Base-by-base conservation (phyloP, 306 rosid genomes). In the Citrullus amarus region DNA sequence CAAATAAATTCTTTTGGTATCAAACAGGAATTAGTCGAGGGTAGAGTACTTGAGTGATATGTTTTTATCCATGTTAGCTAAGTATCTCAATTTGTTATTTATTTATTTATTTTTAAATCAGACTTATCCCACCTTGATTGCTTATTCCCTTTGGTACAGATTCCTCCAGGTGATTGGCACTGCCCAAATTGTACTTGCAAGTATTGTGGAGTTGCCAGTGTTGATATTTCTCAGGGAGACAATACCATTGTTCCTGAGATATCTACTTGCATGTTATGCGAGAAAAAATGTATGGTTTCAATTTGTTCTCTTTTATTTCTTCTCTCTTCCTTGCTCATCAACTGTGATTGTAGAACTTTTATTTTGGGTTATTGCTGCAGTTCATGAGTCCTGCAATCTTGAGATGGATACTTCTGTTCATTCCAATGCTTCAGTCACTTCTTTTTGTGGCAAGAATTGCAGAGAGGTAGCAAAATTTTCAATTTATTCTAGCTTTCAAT, bases 131-230 rank as follows among this genome's bases (percentile, higher is more conserved):
- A 9, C 9, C 3, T 46, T 15, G 43, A 44, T 78, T 61, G 18
- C 30, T 30, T 60, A 8, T 77, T 60, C 55, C 30, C 55, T 43
- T 43, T 68, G 76, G 53, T 57, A 66, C 91, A 93, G 99, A 90
- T 87, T 82, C 98, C 99, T 32, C 87, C 88, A 1, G 99, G 97
- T 71, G 99, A 96, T 67, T 96, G 99, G 99, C 91, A 84, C 79
- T 96, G 99, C 81, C 94, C 96, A 74, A 93, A 96, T 81, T 96
- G 99, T 81, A 88, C 90, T 30, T 95, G 99, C 87, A 92, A 91
- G 84, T 85, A 82, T 83, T 95, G 99, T 86, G 93, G 91, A 78
- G 55, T 82, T 22, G 97, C 90, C 75, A 72, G 81, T 78, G 88
- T 69, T 75, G 78, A 44, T 79, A 78, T 53, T 81, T 63, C 78